These are phyloP conservation scores for Pleurotus cornucopiae DNA, from an alignment of 768 basidiomycete genomes.

Conservation along the genomic window DNA sequence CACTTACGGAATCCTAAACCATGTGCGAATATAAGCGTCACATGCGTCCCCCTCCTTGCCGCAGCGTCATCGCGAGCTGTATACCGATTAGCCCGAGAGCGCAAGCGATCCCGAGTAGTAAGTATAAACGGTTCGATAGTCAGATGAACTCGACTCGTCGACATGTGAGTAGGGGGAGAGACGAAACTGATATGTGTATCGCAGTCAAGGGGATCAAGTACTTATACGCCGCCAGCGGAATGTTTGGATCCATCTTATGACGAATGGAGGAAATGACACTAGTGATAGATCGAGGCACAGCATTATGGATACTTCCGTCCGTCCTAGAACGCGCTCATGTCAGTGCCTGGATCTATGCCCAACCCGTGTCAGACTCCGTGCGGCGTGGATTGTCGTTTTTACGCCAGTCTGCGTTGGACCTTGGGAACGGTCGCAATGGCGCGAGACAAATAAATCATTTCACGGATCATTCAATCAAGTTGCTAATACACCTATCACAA, in stretches of 20 bases:
- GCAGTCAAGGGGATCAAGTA: too few relatives aligned
- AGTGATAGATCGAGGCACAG: conserved; percentile 1
- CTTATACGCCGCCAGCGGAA: too few relatives aligned
- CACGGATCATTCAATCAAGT: too few relatives aligned
- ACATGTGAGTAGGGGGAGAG: too few relatives aligned
- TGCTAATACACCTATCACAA: too few relatives aligned
- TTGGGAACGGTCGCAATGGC: too few relatives aligned
- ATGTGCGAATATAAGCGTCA: conserved; percentile 49
- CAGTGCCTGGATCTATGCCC: too few relatives aligned
- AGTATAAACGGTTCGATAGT: not conserved
- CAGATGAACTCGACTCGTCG: not conserved
- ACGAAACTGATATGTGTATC: too few relatives aligned
- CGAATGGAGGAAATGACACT: not conserved
- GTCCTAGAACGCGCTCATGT: too few relatives aligned
- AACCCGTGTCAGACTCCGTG: not conserved
- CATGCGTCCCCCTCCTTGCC: conserved; percentile 2
- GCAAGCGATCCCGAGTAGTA: not conserved
- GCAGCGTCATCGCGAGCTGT: not conserved
- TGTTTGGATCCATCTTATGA: too few relatives aligned
- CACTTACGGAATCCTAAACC: conserved; percentile 31
- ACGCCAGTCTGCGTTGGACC: too few relatives aligned
- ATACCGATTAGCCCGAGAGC: not conserved
- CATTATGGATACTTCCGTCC: not conserved
- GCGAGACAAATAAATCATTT: too few relatives aligned
- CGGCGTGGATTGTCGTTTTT: not conserved